These are phyloP conservation scores for Medicago truncatula DNA, from an alignment of 306 rosid genomes.

Conservation along the genomic window DNA sequence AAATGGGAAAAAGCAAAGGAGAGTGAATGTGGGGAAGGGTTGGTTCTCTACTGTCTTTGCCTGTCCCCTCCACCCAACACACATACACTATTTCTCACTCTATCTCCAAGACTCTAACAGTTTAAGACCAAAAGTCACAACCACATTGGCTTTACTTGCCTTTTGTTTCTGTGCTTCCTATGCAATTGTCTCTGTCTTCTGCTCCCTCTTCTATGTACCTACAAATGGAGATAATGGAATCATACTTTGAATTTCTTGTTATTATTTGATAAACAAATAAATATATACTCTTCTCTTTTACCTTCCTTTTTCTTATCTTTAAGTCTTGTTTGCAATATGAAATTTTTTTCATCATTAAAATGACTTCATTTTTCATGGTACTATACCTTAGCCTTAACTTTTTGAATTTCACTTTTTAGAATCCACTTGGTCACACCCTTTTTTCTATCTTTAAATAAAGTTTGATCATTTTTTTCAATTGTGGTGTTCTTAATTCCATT, in stretches of 20 bases:
- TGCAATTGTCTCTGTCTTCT: conserved; percentile 89
- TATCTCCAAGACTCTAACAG: conserved; percentile 46
- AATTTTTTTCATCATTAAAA: conserved; percentile 53
- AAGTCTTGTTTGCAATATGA: conserved; percentile 39
- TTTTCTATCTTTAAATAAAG: conserved; percentile 24
- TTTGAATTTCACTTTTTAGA: conserved; percentile 45
- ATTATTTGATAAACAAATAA: conserved; percentile 59
- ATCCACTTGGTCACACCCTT: conserved; percentile 31
- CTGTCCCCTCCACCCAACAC: conserved; percentile 95
- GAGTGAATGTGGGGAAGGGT: conserved; percentile 63
- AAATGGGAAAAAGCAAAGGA: conserved; percentile 47
- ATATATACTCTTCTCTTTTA: conserved; percentile 30
- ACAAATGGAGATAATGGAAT: conserved; percentile 78
- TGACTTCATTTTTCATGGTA: conserved; percentile 63
- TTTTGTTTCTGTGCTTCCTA: conserved; percentile 87
- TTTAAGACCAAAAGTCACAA: conserved; percentile 68
- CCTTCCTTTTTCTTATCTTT: conserved; percentile 37
- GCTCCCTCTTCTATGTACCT: conserved; percentile 89
- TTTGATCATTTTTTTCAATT: conserved; percentile 25
- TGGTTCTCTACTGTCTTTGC: conserved; percentile 87
- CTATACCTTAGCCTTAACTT: conserved; percentile 42
- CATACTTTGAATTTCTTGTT: conserved; percentile 88
- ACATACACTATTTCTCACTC: conserved; percentile 46
- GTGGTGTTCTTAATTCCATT: conserved; percentile 37
- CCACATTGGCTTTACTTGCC: conserved; percentile 76